Percentiles rank a stretch among this genome's conserved stretches.
Conservation (phyloP, 2,329 filamentous ascomycete species). For the Trichoderma lentiforme region DNA sequence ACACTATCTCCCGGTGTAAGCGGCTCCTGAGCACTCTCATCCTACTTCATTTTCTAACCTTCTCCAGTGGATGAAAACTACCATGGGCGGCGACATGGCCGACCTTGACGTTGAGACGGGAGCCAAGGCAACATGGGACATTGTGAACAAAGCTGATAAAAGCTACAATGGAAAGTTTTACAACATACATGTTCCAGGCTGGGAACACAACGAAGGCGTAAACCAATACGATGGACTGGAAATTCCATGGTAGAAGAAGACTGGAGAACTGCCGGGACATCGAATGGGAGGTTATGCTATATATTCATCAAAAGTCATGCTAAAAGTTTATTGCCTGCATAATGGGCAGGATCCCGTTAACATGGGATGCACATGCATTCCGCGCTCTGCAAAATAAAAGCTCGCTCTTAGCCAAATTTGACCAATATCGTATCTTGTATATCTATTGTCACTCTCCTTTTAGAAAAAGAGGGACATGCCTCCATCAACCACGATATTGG, state of each 20-base stretch:
- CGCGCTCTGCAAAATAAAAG: too few species aligned
- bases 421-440: background rate
- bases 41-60: background rate
- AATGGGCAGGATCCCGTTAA: background rate
- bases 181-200: background rate
- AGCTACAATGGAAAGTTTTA: conserved; percentile 1
- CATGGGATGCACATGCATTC: background rate
- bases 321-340: background rate
- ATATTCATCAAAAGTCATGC: background rate
- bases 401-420: background rate
- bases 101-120: background rate
- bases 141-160: background rate
- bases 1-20: background rate
- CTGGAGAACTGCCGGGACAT: too few species aligned
- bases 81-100: background rate
- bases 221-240: background rate
- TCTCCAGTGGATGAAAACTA: background rate
- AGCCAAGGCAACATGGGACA: background rate
- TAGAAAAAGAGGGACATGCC: conserved; percentile 11
- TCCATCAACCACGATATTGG: conserved; percentile 26
- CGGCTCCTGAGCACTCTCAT: too few species aligned
- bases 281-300: background rate
- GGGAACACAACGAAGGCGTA: background rate
- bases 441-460: background rate
- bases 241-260: background rate